Base-by-base conservation (phyloP, 257 asterid genomes). In the Solanum raphanifolium region DNA sequence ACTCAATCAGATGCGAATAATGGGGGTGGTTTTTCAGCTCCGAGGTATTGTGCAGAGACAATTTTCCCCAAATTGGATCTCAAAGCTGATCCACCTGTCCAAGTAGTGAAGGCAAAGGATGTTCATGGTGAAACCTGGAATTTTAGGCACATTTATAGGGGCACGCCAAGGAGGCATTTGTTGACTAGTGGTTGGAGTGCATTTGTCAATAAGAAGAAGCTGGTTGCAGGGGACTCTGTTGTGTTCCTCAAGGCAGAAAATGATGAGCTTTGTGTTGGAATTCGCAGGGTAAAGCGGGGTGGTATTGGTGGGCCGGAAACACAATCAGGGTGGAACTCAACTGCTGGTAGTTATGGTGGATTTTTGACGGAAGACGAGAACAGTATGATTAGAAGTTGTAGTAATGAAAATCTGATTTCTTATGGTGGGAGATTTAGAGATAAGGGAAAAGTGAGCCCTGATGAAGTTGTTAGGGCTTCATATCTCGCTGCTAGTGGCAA, bases 111-210 rank as follows among this genome's bases (percentile, higher is more conserved):
- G n/a, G 92, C 90, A 1, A 89, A 89, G 86, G 92, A 89, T 82
- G 89, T 90, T 87, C 92, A 88, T 20, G 92, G 92, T 34, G 91
- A 83, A 41, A 90, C 88, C 38, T 94, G 95, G 95, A 91, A 93
- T 89, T 94, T 94, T 88, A 92, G 95, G 91, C 96, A 94, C 89
- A 93, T 94, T 4, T 94, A 89, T 83, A 72, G 96, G 46, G 96
- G 96, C 23, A 92, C 97, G 0, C 97, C 97, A 1, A 87, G 94
- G 88, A 90, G 97, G 89, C 97, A 94, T 91, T 90, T 94, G 91
- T 88, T 94, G 87, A 94, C 96, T 5, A 94, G 94, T n/a, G 96
- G 96, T 10, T 94, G 96, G 97, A 94, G 97, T 86, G 88, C 90
- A 85, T 94, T 94, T 83, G 97, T 94, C 88, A 93, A 88, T 75